phyloP scores from a whole-genome alignment of 768 basidiomycete species.

The Tricholoma furcatifolium region DNA sequence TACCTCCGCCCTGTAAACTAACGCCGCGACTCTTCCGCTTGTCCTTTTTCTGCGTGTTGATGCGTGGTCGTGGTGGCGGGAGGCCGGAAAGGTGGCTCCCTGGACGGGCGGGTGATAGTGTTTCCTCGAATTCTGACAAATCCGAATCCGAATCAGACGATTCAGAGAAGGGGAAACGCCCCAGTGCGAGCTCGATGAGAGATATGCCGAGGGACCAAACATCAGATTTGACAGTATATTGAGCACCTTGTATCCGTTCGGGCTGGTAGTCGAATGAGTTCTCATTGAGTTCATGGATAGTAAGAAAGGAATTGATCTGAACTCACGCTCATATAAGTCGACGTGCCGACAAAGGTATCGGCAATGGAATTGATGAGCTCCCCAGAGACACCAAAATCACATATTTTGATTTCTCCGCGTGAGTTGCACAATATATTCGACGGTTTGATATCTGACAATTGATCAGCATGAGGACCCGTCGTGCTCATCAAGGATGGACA shows the following conservation, averaged over 20 bases:
- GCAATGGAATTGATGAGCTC: slow-evolving; percentile 99
- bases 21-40: slow-evolving; percentile 91
- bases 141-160: slow-evolving; percentile 75
- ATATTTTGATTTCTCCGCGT: slow-evolving; percentile 95
- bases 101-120: slow-evolving; percentile 71
- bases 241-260: slow-evolving; percentile 97
- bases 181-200: slow-evolving; percentile 93
- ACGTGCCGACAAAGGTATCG: slow-evolving; percentile 98
- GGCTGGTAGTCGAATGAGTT: slow-evolving; percentile 53
- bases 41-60: slow-evolving; percentile 63
- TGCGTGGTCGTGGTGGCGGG: slow-evolving; percentile 32
- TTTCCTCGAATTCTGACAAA: slow-evolving; percentile 78
- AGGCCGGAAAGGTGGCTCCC: slow-evolving; percentile 40
- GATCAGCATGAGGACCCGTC: slow-evolving; percentile 8
- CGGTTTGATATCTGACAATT: slow-evolving; percentile 89
- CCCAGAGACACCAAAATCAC: slow-evolving; percentile 98
- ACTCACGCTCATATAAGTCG: slow-evolving; percentile 98
- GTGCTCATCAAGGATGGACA: slow-evolving; percentile 24
- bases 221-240: slow-evolving; percentile 98
- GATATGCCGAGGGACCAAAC: slow-evolving; percentile 99
- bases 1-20: slow-evolving; percentile 88
- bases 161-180: slow-evolving; percentile 95
- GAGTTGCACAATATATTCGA: slow-evolving; percentile 97
- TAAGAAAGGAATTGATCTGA: slow-evolving; percentile 4
- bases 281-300: background rate